Conservation (phyloP, 1,284 basidiomycete species). For the Ganoderma lucidum region DNA sequence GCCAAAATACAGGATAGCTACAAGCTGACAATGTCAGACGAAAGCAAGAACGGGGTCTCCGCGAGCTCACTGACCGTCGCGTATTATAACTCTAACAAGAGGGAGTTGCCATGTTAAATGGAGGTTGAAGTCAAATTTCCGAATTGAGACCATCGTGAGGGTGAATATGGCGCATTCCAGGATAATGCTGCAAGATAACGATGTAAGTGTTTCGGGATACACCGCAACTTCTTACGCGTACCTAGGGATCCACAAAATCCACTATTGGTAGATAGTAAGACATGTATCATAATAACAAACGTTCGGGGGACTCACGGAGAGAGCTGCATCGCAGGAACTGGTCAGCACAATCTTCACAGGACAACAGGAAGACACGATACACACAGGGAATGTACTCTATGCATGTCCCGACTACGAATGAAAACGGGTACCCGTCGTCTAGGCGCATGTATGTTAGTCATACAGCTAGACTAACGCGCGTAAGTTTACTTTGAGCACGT, state of each 20-base stretch:
- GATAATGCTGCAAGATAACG: slow-evolving; percentile 10
- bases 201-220: too few relatives aligned
- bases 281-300: background rate
- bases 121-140: slow-evolving; percentile 19
- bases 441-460: background rate
- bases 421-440: slow-evolving; percentile 24
- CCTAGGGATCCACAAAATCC: slow-evolving; percentile 21
- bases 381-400: slow-evolving; percentile 22
- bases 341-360: background rate
- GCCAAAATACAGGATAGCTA: slow-evolving; percentile 28
- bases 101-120: slow-evolving; percentile 15
- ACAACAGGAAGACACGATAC: background rate
- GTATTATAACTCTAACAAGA: slow-evolving; percentile 24
- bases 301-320: slow-evolving; percentile 20
- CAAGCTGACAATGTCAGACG: background rate
- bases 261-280: background rate
- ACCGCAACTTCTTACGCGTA: background rate
- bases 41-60: background rate
- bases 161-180: slow-evolving; percentile 27
- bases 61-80: slow-evolving; percentile 25
- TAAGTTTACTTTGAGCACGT: background rate
- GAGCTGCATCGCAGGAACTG: slow-evolving; percentile 3
- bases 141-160: slow-evolving; percentile 28
- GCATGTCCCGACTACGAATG: slow-evolving; percentile 20
- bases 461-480: too few relatives aligned